Percentiles rank a stretch among this genome's conserved stretches.
Conservation (phyloP, 306 rosid species). For the Gillenia trifoliata region DNA sequence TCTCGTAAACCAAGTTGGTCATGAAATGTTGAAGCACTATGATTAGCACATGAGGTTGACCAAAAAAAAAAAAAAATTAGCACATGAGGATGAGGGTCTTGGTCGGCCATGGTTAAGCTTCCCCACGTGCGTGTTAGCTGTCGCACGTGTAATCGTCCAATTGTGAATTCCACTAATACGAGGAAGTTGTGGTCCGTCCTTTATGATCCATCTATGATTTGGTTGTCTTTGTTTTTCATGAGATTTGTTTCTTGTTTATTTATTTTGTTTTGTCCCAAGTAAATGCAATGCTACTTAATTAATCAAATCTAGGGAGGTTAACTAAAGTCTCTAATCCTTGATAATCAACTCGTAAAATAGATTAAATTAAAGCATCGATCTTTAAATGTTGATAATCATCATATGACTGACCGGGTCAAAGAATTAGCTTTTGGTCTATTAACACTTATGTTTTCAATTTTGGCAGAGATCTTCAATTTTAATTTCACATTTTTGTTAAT, state of each 20-base stretch:
- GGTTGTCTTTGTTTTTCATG: background rate
- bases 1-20: background rate
- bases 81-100: slow-evolving; percentile 3
- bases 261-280: background rate
- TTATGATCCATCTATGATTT: too few species aligned
- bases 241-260: background rate
- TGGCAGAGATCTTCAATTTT: too few species aligned
- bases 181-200: too few species aligned
- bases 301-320: background rate
- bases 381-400: background rate
- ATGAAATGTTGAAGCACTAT: background rate
- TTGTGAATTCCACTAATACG: slow-evolving; percentile 2
- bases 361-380: background rate
- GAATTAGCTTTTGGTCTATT: too few species aligned
- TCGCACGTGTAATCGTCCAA: slow-evolving; percentile 17
- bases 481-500: too few species aligned
- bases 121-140: slow-evolving; percentile 1
- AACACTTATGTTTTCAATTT: too few species aligned
- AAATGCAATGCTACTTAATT: background rate
- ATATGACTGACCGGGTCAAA: background rate
- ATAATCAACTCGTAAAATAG: background rate
- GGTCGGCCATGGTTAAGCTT: slow-evolving; percentile 11
- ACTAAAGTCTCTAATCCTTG: background rate
- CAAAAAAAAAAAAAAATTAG: too few species aligned
- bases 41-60: too few species aligned